phyloP scores from a whole-genome alignment of 306 rosid genomes.

The Cucurbita maxima region DNA sequence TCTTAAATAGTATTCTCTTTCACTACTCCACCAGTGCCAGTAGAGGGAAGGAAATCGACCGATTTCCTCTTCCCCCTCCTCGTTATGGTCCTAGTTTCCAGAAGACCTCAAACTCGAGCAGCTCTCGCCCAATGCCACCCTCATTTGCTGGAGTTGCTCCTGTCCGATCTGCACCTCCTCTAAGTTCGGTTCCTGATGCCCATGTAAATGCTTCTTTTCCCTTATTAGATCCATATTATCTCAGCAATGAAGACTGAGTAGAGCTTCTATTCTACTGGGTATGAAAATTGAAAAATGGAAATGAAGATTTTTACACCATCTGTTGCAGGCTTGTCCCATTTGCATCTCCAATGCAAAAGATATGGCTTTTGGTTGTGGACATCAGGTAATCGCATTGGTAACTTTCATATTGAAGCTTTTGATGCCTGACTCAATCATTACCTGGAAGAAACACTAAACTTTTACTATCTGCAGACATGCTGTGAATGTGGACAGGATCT shows the following conservation, averaged over 20 bases:
- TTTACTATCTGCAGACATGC: conserved; percentile 52
- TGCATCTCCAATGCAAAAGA: conserved; percentile 51
- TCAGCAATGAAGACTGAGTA: not conserved
- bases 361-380: conserved; percentile 95
- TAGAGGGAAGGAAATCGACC: conserved; percentile 52
- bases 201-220: conserved; percentile 31
- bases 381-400: conserved; percentile 41
- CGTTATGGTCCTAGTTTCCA: conserved; percentile 35
- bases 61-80: conserved; percentile 88
- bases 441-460: not conserved
- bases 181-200: conserved; percentile 45
- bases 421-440: not conserved
- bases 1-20: conserved; percentile 3
- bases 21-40: conserved; percentile 24
- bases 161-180: conserved; percentile 17
- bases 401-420: not conserved
- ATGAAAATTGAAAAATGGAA: not conserved
- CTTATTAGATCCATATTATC: not conserved
- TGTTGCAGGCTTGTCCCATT: conserved; percentile 60
- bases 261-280: not conserved
- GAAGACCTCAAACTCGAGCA: conserved; percentile 34
- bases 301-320: not conserved
- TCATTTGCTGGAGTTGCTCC: conserved; percentile 19
- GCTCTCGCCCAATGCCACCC: conserved; percentile 43
- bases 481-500: conserved; percentile 76